Evolutionary conservation across 768 basidiomycete genomes (phyloP).

Genomic region (Albatrellus ellisii): DNA sequence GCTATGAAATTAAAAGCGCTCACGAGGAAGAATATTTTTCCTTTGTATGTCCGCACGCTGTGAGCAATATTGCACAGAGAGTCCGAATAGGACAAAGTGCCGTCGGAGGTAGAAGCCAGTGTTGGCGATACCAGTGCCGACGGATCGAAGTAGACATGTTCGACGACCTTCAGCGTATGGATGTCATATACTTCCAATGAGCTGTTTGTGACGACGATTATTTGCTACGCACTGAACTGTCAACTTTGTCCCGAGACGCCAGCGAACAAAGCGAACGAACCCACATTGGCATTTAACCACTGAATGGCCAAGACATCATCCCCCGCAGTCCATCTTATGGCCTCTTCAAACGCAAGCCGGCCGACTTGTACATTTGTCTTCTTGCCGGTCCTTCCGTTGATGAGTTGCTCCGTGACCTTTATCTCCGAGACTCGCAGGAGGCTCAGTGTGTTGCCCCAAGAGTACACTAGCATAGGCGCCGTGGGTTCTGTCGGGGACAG

Average conservation of each 20-base stretch:
- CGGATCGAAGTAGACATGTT: conserved; percentile 45
- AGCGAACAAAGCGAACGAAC: conserved; percentile 26
- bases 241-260: neutral
- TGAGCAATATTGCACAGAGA: conserved; percentile 44
- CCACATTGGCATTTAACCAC: conserved; percentile 82
- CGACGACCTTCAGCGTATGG: conserved; percentile 40
- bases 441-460: conserved; percentile 64
- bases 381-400: conserved; percentile 48
- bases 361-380: conserved; percentile 46
- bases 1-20: conserved; percentile 18
- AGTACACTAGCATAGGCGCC: conserved; percentile 64
- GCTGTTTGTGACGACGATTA: conserved; percentile 42
- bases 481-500: conserved; percentile 15
- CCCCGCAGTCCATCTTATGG: conserved; percentile 44
- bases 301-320: conserved; percentile 61
- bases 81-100: conserved; percentile 33
- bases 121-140: conserved; percentile 42
- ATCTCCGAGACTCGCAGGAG: conserved; percentile 57
- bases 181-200: conserved; percentile 63
- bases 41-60: conserved; percentile 74
- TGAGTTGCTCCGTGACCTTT: conserved; percentile 33
- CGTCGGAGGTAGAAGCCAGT: conserved; percentile 31
- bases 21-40: conserved; percentile 85
- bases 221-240: conserved; percentile 36
- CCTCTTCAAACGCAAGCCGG: conserved; percentile 47